Evolutionary conservation across 2,329 filamentous ascomycete species (phyloP).

Genomic region (Amauroascus verrucosus): DNA sequence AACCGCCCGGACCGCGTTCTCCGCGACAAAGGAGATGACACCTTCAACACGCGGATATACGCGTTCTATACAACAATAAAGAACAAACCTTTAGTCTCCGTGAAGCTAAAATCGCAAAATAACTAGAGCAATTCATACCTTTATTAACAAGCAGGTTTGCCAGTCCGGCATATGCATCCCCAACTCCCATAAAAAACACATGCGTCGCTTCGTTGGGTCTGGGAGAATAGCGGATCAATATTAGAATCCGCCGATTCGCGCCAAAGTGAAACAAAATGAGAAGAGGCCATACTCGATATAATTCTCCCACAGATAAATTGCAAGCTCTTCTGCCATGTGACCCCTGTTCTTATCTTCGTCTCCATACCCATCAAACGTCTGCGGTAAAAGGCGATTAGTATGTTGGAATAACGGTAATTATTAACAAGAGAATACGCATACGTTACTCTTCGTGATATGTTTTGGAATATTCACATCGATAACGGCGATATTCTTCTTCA

Average conservation of each 20-base stretch:
- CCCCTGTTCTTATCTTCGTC: conserved; percentile 44
- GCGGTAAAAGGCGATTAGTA: neutral
- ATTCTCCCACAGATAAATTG: conserved; percentile 91
- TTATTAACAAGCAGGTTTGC: conserved; percentile 69
- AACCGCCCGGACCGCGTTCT: conserved; percentile 62
- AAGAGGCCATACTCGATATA: conserved; percentile 59
- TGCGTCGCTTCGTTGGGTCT: conserved; percentile 57
- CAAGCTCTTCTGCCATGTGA: conserved; percentile 54
- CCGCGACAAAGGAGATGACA: conserved; percentile 71
- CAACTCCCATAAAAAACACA: conserved; percentile 77
- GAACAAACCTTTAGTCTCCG: neutral
- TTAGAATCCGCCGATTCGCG: neutral
- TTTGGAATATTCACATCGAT: conserved; percentile 88
- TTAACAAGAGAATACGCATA: conserved; percentile 26
- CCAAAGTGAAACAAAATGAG: neutral
- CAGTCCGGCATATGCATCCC: conserved; percentile 77
- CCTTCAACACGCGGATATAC: conserved; percentile 59
- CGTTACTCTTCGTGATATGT: conserved; percentile 56
- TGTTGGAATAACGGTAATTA: neutral
- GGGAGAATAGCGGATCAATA: neutral
- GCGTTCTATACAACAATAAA: conserved; percentile 30
- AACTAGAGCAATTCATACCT: conserved; percentile 41
- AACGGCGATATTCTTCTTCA: conserved; percentile 64
- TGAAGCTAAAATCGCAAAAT: neutral
- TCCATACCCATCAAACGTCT: conserved; percentile 29